phyloP scores from a whole-genome alignment of 2,329 filamentous ascomycete genomes.

The Zymoseptoria pseudotritici region DNA sequence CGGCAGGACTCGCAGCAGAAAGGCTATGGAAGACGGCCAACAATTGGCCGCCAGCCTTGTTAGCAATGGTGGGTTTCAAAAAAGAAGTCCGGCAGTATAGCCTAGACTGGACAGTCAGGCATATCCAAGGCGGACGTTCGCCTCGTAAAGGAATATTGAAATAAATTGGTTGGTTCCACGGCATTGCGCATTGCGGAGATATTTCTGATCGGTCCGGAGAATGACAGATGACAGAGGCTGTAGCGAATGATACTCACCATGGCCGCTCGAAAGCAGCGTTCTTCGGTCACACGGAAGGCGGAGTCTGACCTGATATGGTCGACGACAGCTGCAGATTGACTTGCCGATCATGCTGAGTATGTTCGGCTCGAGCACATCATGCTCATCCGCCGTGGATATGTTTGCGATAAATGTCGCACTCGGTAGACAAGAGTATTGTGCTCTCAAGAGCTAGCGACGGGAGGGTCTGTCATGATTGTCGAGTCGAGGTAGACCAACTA shows the following conservation, averaged over 20 bases:
- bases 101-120: not conserved
- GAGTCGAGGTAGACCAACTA: not conserved
- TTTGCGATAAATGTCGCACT: not conserved
- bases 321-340: not conserved
- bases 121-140: constrained; percentile 11
- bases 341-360: not conserved
- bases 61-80: not conserved
- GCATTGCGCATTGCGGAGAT: constrained; percentile 25
- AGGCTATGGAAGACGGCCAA: not conserved
- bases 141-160: constrained; percentile 16
- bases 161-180: constrained; percentile 25
- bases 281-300: not conserved
- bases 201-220: constrained; percentile 9
- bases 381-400: not conserved
- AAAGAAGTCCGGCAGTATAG: not conserved
- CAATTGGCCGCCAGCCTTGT: not conserved
- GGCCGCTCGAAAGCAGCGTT: not conserved
- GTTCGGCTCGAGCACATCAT: not conserved
- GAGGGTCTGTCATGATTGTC: not conserved
- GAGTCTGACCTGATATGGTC: not conserved
- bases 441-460: not conserved
- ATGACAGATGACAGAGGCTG: not conserved
- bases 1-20: too few relatives aligned
- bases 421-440: not conserved
- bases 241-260: not conserved